These are phyloP conservation scores for Lactarius hengduanensis DNA, from an alignment of 768 basidiomycete genomes.

Conservation along the genomic window DNA sequence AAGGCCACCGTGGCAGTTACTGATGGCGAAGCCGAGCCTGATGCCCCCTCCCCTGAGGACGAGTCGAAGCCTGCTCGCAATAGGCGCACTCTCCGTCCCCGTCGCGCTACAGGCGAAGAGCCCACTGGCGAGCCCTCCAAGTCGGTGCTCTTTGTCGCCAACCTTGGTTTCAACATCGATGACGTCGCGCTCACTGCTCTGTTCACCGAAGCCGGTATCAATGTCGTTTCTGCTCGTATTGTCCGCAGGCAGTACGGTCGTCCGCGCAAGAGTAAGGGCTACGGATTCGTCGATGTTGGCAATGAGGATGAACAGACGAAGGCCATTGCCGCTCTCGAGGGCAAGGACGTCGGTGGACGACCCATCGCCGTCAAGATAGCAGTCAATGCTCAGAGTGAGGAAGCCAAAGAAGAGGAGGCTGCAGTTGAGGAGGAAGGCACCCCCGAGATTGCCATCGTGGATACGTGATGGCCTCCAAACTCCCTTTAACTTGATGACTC, in stretches of 20 bases:
- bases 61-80: slow-evolving; percentile 49
- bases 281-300: slow-evolving; percentile 96
- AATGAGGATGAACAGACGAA: slow-evolving; percentile 86
- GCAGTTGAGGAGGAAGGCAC: slow-evolving; percentile 27
- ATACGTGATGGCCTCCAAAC: slow-evolving; percentile 20
- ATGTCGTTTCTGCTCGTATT: slow-evolving; percentile 82
- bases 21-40: slow-evolving; percentile 38
- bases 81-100: slow-evolving; percentile 53
- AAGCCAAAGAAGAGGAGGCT: slow-evolving; percentile 31
- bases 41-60: slow-evolving; percentile 43
- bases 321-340: slow-evolving; percentile 83
- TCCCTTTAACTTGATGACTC: slow-evolving; percentile 16
- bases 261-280: slow-evolving; percentile 90
- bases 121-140: slow-evolving; percentile 87
- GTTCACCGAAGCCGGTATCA: slow-evolving; percentile 85
- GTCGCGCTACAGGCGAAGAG: slow-evolving; percentile 76
- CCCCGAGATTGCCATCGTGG: slow-evolving; percentile 26
- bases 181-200: slow-evolving; percentile 76
- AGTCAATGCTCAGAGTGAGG: slow-evolving; percentile 71
- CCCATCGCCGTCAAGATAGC: slow-evolving; percentile 93
- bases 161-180: slow-evolving; percentile 92
- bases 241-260: slow-evolving; percentile 83
- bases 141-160: slow-evolving; percentile 93
- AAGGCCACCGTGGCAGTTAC: slow-evolving; percentile 37
- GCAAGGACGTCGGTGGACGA: slow-evolving; percentile 85